These are phyloP conservation scores for Pyropia yezoensis DNA, from an alignment of 23 red algal genomes.

Conservation along the genomic window DNA sequence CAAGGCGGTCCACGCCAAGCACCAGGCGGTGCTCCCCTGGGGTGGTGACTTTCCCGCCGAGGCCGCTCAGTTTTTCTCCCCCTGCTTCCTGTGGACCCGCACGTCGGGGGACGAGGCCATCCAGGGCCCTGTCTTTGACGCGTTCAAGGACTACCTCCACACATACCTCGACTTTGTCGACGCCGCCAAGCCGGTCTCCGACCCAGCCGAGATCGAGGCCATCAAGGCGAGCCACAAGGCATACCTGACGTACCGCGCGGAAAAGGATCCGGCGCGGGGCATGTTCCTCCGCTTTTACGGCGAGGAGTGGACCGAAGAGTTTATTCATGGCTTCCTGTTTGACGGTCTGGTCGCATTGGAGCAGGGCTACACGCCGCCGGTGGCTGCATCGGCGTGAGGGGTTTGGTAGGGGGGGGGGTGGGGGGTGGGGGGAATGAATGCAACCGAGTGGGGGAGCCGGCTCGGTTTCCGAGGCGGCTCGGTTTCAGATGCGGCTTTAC, in stretches of 20 bases:
- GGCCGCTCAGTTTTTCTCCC: constrained; percentile 74
- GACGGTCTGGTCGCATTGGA: background rate
- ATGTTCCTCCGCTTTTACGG: constrained; percentile 94
- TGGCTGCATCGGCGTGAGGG: too few species aligned
- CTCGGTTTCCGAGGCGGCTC: too few species aligned
- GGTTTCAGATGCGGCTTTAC: too few species aligned
- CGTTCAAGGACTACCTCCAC: constrained; percentile 92
- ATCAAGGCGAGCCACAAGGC: constrained; percentile 75
- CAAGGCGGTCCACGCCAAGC: constrained; percentile 35
- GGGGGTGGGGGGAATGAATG: too few species aligned
- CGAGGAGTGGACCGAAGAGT: constrained; percentile 92
- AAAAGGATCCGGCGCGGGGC: constrained; percentile 87
- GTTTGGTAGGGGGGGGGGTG: too few species aligned
- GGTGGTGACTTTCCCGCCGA: constrained; percentile 91
- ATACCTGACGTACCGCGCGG: constrained; percentile 81
- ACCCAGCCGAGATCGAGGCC: constrained; percentile 25
- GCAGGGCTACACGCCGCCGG: background rate
- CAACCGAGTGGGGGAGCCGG: too few species aligned
- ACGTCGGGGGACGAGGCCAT: constrained; percentile 60
- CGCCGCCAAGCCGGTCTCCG: constrained; percentile 35
- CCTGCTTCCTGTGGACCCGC: constrained; percentile 74
- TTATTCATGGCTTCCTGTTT: constrained; percentile 87
- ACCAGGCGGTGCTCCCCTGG: constrained; percentile 63
- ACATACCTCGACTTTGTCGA: constrained; percentile 66
- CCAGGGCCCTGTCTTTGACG: constrained; percentile 61